These are phyloP conservation scores for Saccharum spontaneum DNA, from an alignment of 176 grass and related monocot species.

Conservation along the genomic window DNA sequence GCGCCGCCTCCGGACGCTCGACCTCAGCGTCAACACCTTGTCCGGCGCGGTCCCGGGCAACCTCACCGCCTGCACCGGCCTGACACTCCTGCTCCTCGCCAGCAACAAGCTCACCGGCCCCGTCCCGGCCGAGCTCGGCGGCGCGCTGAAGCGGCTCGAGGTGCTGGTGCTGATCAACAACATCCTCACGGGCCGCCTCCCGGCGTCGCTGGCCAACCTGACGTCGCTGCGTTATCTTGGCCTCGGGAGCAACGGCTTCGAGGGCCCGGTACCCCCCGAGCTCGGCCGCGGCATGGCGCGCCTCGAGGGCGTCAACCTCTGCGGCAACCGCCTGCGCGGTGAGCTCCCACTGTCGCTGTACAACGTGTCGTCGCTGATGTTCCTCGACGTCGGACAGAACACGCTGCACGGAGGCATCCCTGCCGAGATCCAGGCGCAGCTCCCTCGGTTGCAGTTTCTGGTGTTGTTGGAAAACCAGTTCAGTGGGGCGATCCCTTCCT, in stretches of 20 bases:
- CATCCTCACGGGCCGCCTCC: neutral
- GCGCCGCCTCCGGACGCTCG: neutral
- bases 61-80: neutral
- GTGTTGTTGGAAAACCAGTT: neutral
- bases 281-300: neutral
- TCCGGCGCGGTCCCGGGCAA: constrained; percentile 11
- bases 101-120: neutral
- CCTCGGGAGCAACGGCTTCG: neutral
- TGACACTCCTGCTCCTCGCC: neutral
- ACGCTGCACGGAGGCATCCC: neutral
- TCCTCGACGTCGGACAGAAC: neutral
- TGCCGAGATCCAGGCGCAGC: neutral
- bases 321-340: neutral
- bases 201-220: constrained; percentile 13
- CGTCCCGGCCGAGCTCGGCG: neutral
- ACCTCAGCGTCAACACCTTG: neutral
- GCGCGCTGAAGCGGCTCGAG: neutral
- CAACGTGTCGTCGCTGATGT: neutral
- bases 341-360: neutral
- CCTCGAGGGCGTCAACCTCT: neutral
- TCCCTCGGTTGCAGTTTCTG: neutral
- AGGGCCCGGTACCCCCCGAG: neutral
- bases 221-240: neutral
- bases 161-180: neutral
- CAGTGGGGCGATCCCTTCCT: neutral